Evolutionary conservation across 441 rosid species (phyloP).

Genomic region (Hura crepitans): DNA sequence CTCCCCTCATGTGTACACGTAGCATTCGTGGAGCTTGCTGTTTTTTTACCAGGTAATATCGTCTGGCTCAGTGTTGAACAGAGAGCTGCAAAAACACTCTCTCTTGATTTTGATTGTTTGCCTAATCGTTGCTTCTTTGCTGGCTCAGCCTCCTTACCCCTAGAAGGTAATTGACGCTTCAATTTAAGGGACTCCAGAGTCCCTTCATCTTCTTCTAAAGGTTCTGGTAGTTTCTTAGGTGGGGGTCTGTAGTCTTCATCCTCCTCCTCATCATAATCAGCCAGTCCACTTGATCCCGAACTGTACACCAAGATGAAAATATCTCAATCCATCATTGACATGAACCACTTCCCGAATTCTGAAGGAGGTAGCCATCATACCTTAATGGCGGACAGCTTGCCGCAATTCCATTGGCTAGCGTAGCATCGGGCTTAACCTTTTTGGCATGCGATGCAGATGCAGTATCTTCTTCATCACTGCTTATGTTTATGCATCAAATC

Average conservation of each 20-base stretch:
- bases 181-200: slow-evolving; percentile 53
- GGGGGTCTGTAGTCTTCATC: slow-evolving; percentile 92
- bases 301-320: slow-evolving; percentile 28
- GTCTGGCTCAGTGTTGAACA: slow-evolving; percentile 89
- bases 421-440: slow-evolving; percentile 51
- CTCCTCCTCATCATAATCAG: slow-evolving; percentile 95
- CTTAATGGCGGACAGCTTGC: slow-evolving; percentile 51
- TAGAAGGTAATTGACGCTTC: slow-evolving; percentile 61
- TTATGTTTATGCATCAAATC: slow-evolving; percentile 21
- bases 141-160: slow-evolving; percentile 61
- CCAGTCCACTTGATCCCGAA: slow-evolving; percentile 77
- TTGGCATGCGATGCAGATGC: slow-evolving; percentile 66
- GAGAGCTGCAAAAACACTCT: slow-evolving; percentile 67
- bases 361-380: slow-evolving; percentile 36
- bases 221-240: slow-evolving; percentile 62
- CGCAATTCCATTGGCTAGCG: slow-evolving; percentile 69
- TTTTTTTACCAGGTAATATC: slow-evolving; percentile 68
- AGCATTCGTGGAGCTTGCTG: slow-evolving; percentile 27
- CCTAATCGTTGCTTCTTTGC: slow-evolving; percentile 63
- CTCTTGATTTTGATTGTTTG: slow-evolving; percentile 57
- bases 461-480: slow-evolving; percentile 94
- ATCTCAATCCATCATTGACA: slow-evolving; percentile 6
- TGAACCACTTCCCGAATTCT: slow-evolving; percentile 6
- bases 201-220: slow-evolving; percentile 69
- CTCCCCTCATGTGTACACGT: slow-evolving; percentile 29